Conservation (phyloP, 2,329 filamentous ascomycete species). For the Huntiella decipiens region DNA sequence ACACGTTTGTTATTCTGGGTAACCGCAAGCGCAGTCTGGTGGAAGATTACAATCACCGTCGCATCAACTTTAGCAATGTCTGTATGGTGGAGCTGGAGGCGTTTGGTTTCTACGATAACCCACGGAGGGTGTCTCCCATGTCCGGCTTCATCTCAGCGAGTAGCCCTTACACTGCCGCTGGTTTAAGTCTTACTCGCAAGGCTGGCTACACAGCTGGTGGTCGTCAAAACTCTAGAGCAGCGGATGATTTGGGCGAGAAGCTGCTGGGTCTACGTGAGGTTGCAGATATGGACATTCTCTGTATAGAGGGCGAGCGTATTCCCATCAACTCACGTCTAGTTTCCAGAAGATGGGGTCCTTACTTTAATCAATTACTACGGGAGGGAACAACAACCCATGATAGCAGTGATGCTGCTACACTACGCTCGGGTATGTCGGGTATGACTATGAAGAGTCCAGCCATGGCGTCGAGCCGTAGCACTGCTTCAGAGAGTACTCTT, state of each 20-base stretch:
- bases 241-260: slow-evolving; percentile 69
- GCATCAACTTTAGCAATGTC: slow-evolving; percentile 92
- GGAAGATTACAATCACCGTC: slow-evolving; percentile 93
- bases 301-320: slow-evolving; percentile 75
- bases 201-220: slow-evolving; percentile 53
- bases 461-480: slow-evolving; percentile 38
- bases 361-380: slow-evolving; percentile 78
- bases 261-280: slow-evolving; percentile 67
- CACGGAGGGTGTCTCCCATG: slow-evolving; percentile 55
- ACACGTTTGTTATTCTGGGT: slow-evolving; percentile 87
- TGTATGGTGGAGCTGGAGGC: slow-evolving; percentile 95
- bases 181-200: slow-evolving; percentile 37
- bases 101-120: slow-evolving; percentile 94
- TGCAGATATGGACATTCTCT: slow-evolving; percentile 90
- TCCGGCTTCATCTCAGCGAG: slow-evolving; percentile 76
- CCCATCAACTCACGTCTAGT: slow-evolving; percentile 85
- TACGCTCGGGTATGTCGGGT: slow-evolving; percentile 43
- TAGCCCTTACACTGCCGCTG: slow-evolving; percentile 41
- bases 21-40: slow-evolving; percentile 86
- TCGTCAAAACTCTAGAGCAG: slow-evolving; percentile 54
- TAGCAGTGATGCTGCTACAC: slow-evolving; percentile 54
- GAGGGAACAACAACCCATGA: slow-evolving; percentile 54
- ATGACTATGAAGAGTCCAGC: slow-evolving; percentile 24
- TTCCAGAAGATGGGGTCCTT: slow-evolving; percentile 78
- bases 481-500: slow-evolving; percentile 25